Evolutionary conservation across 164 flowering plant genomes (phyloP), one percentile per base, ranked within the genome.

Genomic region (Aristolochia contorta): DNA sequence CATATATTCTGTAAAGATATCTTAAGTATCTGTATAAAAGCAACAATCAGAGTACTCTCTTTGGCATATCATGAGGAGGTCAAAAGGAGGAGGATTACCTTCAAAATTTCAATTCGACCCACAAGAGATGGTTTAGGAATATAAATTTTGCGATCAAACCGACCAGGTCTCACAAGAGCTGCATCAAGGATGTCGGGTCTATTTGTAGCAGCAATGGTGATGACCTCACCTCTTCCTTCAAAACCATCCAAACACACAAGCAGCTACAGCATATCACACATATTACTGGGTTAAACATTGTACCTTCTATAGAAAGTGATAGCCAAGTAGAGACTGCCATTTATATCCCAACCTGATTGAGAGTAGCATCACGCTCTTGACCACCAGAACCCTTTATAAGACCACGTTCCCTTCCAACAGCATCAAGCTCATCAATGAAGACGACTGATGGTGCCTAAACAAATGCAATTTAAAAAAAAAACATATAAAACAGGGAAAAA

Each of bases 351-450:
- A 89, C 98, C 98, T 92, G 98, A 82, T 92, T 92, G 47, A 92
- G 86, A 59, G 98, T 92, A 60, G 98, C 98, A 81, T 92, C 98
- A 66, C 98, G 96, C 76, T 92, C 98, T 80, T 87, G 95, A 43
- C 98, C 96, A 67, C 98, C 98, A 63, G 98, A 92, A 53, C 96
- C 98, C 72, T 87, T 89, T 21, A 87, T 87, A 60, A 89, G 71
- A 50, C 98, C 98, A 79, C 98, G 96, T 69, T 83, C 87, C 64
- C 98, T 84, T 70, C 98, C 98, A 75, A 92, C 98, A 67, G 98
- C 98, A 85, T 92, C 98, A 67, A 92, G 69, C 68, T 92, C 96
- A 78, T 92, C 98, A 76, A 92, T 92, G 74, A 89, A 92, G 60
- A 92, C 98, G 65, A 92, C 96, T 63, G 98, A 82, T 51, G 98